Base-by-base conservation (phyloP, 2,329 filamentous ascomycete genomes). In the Cladophialophora exuberans region DNA sequence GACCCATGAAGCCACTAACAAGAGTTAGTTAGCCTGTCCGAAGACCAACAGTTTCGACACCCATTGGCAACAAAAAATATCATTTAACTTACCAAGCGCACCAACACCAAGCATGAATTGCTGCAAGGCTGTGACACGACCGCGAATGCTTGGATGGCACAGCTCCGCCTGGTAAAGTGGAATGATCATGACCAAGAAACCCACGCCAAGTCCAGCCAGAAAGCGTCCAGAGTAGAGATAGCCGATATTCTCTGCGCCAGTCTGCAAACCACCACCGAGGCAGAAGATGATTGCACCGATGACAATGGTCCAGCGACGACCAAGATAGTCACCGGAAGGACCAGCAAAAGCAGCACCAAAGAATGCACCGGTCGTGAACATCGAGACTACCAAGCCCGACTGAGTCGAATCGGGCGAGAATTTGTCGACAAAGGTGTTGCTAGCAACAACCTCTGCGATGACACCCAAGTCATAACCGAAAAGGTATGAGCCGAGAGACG, bases 51-150 rank as follows among this genome's bases (percentile, higher is more conserved):
- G n/a, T n/a, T n/a, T n/a, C n/a, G n/a, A n/a, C n/a, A n/a, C n/a
- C n/a, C n/a, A n/a, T n/a, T n/a, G n/a, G n/a, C n/a, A n/a, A n/a
- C n/a, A n/a, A n/a, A n/a, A n/a, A n/a, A n/a, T n/a, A n/a, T n/a
- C n/a, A n/a, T n/a, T n/a, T n/a, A n/a, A n/a, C n/a, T n/a, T n/a
- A n/a, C n/a, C n/a, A 1, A 94, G 79, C 13, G 87, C 76, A 53
- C 89, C 89, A 23, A 93, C 81, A 1, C 88, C 89, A 47, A 93
- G 70, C 88, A 92, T 92, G 67, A 92, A 91, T 65, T 92, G 89
- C 69, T 92, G 89, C 3, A 93, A 76, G 25, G 84, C 82, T 0
- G 88, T 91, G 26, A 94, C 81, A 59, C 85, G 78, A 10, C 89
- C 89, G 69, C 89, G 83, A 65, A 93, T 93, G 54, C 80, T 81